Base-by-base conservation (phyloP, 768 basidiomycete species). In the Roridomyces roridus region DNA sequence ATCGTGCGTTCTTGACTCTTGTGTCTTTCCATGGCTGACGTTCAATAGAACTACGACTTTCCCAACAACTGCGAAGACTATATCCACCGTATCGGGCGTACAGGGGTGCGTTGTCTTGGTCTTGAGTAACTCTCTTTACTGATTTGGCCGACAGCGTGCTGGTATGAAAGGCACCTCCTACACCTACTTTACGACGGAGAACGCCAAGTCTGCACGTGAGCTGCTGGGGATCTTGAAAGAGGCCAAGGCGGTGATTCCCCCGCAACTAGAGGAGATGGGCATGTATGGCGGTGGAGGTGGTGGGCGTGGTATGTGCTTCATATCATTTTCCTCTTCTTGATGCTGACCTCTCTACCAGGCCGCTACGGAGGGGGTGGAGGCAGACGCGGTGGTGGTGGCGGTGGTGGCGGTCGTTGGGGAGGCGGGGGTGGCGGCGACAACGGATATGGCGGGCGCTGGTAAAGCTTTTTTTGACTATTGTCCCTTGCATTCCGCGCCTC, bases 41-140 rank as follows among this genome's bases (percentile, higher is more conserved):
- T 24, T 52, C 40, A 47, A 3, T 63, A 96, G 94, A 95, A 95
- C 76, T 96, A 92, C 72, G 96, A 98, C 72, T 97, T 98, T 80
- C 95, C 96, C 1, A 97, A 97, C 77, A 96, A 96, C 70, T 93
- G 92, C 68, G 95, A 96, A 79, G 96, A 97, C 74, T 98, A 98
- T 75, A 94, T 98, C 58, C 96, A 99, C 77, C 94, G 96, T 65
- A 99, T 99, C 68, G 97, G 96, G 62, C 94, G 96, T 72, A 97
- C 96, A 62, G 96, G 96, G 52, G 92, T 93, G 73, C 42, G 83
- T 71, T 44, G 35, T 21, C 20, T 54, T 35, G 14, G 18, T 2
- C 52, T 23, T 20, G 9, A 4, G 45, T 18, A 20, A 46, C 0
- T 35, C 67, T 68, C 50, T 74, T 66, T 48, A 54, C 23, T 39